Base-by-base conservation (phyloP, 225 moss, liverwort and hornwort species). In the Bryum argenteum region DNA sequence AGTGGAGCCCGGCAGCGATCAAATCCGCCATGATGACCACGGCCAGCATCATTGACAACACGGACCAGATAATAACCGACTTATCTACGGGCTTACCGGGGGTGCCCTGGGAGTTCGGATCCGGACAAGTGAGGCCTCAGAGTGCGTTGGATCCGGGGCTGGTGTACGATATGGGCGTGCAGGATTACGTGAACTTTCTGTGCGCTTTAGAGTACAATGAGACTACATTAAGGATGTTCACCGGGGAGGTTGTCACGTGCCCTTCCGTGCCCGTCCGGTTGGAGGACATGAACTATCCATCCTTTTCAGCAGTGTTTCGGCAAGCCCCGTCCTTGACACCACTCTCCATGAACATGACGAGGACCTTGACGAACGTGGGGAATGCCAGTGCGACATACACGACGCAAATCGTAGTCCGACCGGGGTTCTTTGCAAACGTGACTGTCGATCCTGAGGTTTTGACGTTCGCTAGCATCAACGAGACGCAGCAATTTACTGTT, bases 201-300 rank as follows among this genome's bases (percentile, higher is more conserved):
- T 90, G 86, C 58, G 67, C 79, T 0, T 21, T 61, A 0, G 81
- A 74, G 0, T 39, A 72, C 0, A 83, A 66, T 2, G 88, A 86
- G 68, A 51, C 72, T 2, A 16, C 69, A 0, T 12, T 4, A 5
- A 17, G 24, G 6, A 43, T 65, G 1, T 66, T 88, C 60, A 81
- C 67, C 10, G 73, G 63, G 16, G 67, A 77, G 45, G 53, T 24
- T 1, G 65, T 71, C 33, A 40, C 12, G 8, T 92, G 88, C 53
- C 83, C 84, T 0, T 1, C 0, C 8, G 10, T 16, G 8, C 59
- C 54, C 5, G 24, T 70, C 8, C 70, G 68, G 0, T 38, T 85
- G 20, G 73, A 68, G 9, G 87, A 91, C 24, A 33, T 93, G 54
- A 93, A 93, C 52, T 93, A 89, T 43, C 93, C 93, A 14, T 90